Evolutionary conservation across 768 basidiomycete species (phyloP), one percentile per base, ranked within the genome.

Genomic region (Dioszegia aurantiaca): DNA sequence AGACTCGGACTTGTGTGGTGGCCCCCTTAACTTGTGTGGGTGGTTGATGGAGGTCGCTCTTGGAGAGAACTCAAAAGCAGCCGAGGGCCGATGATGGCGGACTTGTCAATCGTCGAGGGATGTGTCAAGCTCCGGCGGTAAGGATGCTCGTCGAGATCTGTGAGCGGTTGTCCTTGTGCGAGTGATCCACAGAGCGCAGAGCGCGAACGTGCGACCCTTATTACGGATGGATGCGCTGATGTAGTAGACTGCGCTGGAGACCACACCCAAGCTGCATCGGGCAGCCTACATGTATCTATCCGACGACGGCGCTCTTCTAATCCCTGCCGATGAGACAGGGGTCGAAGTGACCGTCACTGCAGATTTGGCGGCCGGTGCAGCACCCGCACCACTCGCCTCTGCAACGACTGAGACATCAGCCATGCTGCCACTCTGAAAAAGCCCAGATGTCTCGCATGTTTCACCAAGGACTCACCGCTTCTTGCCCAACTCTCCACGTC

Each of bases 401-500:
- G 36, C 37, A 12, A 37, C 36, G 3, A 53, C 51, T 40, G 46
- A 3, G 19, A 17, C n/a, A 47, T 47, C 46, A 47, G 46, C 46
- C 21, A 14, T 17, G 21, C 12, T 3, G 26, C 27, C 26, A n/a
- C 6, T 2, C 14, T 12, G 6, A 2, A 28, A 42, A 19, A 42
- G 14, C 33, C 33, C 6, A 33, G 14, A 14, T 33, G 8, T 33
- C 33, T 6, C 6, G 14, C 8, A 33, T 33, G 14, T 6, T 33
- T 6, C 33, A 33, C 6, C 14, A 14, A 6, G n/a, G 33, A 45
- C 55, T 30, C 40, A 65, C 47, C 40, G 63, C 65, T 59, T 21
- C 60, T 49, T 24, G 49, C 44, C 69, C 69, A 70, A 43, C 65
- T 63, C 19, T 61, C 55, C 33, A 55, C 52, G 10, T 64, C 65